Conservation (phyloP, 2,329 filamentous ascomycete species). For the Ophiostoma angusticollis region DNA sequence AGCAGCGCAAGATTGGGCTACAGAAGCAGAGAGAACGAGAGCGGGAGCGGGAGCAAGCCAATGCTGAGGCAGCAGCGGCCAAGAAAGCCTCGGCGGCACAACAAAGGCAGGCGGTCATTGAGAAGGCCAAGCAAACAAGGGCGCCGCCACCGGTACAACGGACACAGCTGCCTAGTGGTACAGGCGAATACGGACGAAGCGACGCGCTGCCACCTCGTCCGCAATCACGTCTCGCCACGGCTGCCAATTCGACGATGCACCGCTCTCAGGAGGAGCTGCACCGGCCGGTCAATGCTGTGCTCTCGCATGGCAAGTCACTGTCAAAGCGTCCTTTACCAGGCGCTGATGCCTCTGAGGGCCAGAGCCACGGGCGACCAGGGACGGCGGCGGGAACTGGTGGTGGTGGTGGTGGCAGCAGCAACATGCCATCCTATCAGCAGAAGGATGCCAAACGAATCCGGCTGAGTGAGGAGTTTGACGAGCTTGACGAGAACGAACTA, state of each 20-base stretch:
- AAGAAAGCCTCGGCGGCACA: constrained; percentile 42
- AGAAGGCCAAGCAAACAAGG: constrained; percentile 51
- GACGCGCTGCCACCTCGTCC: constrained; percentile 29
- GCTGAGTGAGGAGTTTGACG: constrained; percentile 59
- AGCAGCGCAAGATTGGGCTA: constrained; percentile 45
- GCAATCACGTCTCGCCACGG: constrained; percentile 45
- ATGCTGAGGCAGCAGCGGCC: constrained; percentile 31
- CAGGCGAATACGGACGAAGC: constrained; percentile 27
- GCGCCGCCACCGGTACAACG: constrained; percentile 48
- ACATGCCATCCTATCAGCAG: constrained; percentile 49
- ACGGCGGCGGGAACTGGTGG: too few relatives aligned
- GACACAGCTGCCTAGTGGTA: constrained; percentile 36
- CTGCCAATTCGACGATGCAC: constrained; percentile 35
- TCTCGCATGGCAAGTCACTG: constrained; percentile 55
- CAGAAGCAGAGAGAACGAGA: constrained; percentile 50
- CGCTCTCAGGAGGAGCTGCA: constrained; percentile 45
- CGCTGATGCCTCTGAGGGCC: constrained; percentile 3
- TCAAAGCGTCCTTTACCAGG: constrained; percentile 58
- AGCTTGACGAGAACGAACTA: constrained; percentile 47
- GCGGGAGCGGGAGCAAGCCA: constrained; percentile 45
- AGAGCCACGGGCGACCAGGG: constrained; percentile 5
- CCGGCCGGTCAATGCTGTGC: constrained; percentile 46
- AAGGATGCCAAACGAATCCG: constrained; percentile 69
- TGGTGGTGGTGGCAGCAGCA: constrained; percentile 12
- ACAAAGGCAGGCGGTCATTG: constrained; percentile 49